Evolutionary conservation across 2,329 filamentous ascomycete species (phyloP), one percentile per base, ranked within the genome.

Genomic region (Bipolaris zeicola): DNA sequence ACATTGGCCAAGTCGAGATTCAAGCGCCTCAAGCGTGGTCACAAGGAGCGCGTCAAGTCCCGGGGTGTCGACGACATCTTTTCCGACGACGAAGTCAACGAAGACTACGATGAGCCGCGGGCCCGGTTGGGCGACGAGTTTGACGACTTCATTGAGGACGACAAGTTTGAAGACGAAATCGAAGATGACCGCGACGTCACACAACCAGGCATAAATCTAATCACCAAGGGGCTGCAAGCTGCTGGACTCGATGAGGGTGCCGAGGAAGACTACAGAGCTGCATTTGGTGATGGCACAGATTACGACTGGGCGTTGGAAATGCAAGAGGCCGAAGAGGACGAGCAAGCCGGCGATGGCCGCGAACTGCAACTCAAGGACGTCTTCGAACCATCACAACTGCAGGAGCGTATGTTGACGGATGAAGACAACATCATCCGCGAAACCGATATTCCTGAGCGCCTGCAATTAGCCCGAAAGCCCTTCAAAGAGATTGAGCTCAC

Each of bases 321-420:
- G 70, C 93, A 98, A 76, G 90, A 95, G 43, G 89, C 92, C 47
- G 89, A 93, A 63, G 84, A 87, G 55, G 91, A 96, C 63, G 88
- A 91, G 45, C 87, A 89, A 55, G 83, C 90, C 63, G 85, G 88
- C 57, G 90, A 91, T 60, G 91, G 96, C 64, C 90, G 93, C 68
- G 88, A 89, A 42, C 86, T 98, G 39, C 92, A 97, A 76, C 85
- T 99, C 61, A 97, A 98, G 79, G 94, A 99, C 73, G 94, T 99
- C 48, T 99, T 99, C 69, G 95, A 99, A 77, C 95, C 95, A 0
- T 96, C 93, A 2, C 92, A 99, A 75, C 85, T 99, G 37, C 88
- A 89, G 54, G 95, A 99, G 78, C 94, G 92, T 78, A 89, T 98
- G 75, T 85, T 99, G 66, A 99, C 95, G 7, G 95, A 98, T 55